Conservation (phyloP, 1,139 yeast genomes). For the Lodderomyces elongisporus region DNA sequence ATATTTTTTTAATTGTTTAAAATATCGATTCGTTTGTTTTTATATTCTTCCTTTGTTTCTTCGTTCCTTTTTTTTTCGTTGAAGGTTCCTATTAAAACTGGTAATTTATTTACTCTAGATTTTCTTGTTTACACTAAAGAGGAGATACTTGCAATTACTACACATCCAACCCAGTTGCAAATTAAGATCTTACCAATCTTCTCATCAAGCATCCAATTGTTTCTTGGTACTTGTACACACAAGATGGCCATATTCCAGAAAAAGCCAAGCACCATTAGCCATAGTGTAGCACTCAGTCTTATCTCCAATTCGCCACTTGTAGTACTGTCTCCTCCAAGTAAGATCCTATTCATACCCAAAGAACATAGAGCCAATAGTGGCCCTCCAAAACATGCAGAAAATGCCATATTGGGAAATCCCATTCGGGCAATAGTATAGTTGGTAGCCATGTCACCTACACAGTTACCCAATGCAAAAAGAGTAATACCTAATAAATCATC, state of each 20-base stretch:
- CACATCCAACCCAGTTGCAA: conserved; percentile 43
- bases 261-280: conserved; percentile 49
- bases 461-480: conserved; percentile 87
- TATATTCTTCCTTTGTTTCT: neutral
- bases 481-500: conserved; percentile 83
- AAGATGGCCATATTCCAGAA: conserved; percentile 51
- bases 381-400: conserved; percentile 93
- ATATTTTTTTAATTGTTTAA: neutral
- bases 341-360: conserved; percentile 55
- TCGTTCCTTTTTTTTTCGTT: neutral
- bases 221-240: conserved; percentile 52
- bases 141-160: conserved; percentile 39
- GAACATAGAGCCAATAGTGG: conserved; percentile 56
- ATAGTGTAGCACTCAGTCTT: conserved; percentile 23
- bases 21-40: neutral
- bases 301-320: conserved; percentile 4
- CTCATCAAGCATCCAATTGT: conserved; percentile 62
- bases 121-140: conserved; percentile 31
- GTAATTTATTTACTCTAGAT: neutral
- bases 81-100: no score
- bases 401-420: conserved; percentile 90
- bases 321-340: conserved; percentile 36
- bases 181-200: conserved; percentile 52
- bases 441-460: conserved; percentile 83
- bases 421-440: conserved; percentile 76